Percentiles rank a stretch among this genome's conserved stretches.
These are phyloP conservation scores for Tripidium arundinaceum DNA, from an alignment of 202 grass and related monocot species.

Conservation along the genomic window DNA sequence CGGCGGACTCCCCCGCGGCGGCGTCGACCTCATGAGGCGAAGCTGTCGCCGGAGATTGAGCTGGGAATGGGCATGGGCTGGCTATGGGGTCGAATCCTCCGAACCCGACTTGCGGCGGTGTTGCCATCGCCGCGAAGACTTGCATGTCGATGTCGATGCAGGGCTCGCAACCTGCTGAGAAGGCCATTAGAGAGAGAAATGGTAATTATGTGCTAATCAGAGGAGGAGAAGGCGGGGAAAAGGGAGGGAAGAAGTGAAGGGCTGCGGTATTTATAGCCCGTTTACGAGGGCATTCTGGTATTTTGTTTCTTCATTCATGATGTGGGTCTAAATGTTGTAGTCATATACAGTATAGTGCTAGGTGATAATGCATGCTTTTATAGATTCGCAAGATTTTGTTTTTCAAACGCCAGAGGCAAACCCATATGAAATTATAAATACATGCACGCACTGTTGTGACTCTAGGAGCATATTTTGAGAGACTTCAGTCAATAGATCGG, in stretches of 20 bases:
- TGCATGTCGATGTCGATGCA: neutral
- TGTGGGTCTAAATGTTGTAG: neutral
- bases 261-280: constrained; percentile 53
- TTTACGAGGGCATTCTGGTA: neutral
- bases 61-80: neutral
- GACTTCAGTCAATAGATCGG: no score
- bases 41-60: neutral
- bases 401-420: neutral
- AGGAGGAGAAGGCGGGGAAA: constrained; percentile 44
- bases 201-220: neutral
- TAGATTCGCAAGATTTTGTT: neutral
- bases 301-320: neutral
- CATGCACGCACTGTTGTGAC: no score
- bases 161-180: neutral
- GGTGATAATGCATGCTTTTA: neutral
- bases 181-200: constrained; percentile 23
- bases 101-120: neutral
- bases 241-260: constrained; percentile 56
- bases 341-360: neutral
- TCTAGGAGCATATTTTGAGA: no score
- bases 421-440: neutral
- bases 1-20: neutral
- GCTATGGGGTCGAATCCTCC: neutral
- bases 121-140: neutral
- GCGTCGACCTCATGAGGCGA: neutral